phyloP scores from a whole-genome alignment of 768 basidiomycete genomes.

The Leccinum fibrillosum region DNA sequence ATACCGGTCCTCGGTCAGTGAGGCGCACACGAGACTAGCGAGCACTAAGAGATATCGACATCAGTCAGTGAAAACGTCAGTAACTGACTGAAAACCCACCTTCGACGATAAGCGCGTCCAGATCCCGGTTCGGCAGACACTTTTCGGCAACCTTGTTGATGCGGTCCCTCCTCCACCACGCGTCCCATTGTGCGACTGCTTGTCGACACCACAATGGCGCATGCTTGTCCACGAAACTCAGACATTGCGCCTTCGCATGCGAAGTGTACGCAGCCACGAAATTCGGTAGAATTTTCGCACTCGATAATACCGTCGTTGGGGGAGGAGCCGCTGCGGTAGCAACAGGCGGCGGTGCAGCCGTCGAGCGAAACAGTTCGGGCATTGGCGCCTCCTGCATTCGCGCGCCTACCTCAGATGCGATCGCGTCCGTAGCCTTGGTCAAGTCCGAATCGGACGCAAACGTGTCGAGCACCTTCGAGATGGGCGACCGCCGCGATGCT shows the following conservation, averaged over 20 bases:
- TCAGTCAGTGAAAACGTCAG: background rate
- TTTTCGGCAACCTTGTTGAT: conserved; percentile 50
- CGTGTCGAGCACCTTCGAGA: conserved; percentile 49
- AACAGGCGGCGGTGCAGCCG: conserved; percentile 21
- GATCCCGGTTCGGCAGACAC: conserved; percentile 55
- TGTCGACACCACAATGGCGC: conserved; percentile 33
- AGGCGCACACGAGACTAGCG: conserved; percentile 64
- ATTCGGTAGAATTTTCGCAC: background rate
- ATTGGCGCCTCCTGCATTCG: conserved; percentile 32
- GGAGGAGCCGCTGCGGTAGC: conserved; percentile 3
- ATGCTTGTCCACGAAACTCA: conserved; percentile 15
- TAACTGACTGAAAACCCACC: conserved; percentile 37
- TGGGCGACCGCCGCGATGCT: conserved; percentile 44
- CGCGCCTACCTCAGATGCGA: conserved; percentile 32
- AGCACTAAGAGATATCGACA: conserved; percentile 37
- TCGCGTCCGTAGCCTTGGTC: conserved; percentile 46
- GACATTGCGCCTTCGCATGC: conserved; percentile 5
- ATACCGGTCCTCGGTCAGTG: conserved; percentile 75
- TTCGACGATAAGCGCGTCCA: conserved; percentile 61
- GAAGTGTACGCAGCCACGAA: background rate
- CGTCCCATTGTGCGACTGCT: conserved; percentile 17
- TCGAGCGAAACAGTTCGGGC: conserved; percentile 50
- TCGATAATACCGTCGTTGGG: background rate
- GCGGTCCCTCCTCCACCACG: conserved; percentile 62
- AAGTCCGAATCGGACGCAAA: conserved; percentile 54